Base-by-base conservation (phyloP, 352 stramenopile species). In the Globisporangium cederbergense region DNA sequence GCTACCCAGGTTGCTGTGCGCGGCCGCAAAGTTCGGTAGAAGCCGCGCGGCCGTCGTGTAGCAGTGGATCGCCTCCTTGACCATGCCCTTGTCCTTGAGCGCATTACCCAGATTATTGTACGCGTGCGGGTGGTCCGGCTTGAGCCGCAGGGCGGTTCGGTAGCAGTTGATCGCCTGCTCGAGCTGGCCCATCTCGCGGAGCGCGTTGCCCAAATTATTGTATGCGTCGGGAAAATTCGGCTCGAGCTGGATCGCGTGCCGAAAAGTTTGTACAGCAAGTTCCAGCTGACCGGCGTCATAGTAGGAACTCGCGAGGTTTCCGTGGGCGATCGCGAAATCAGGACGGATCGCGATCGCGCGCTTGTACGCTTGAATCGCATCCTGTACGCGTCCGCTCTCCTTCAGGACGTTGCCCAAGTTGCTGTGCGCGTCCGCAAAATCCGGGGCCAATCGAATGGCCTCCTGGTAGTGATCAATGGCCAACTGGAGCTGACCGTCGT, bases 101-200 rank as follows among this genome's bases (percentile, higher is more conserved):
- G 88, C 82, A 65, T 97, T 97, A 32, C 90, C 93, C n/a, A 98
- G 56, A 60, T 97, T 98, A 78, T 98, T 98, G 77, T 98, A 98
- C 7, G 92, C 91, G 66, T 98, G 91, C 10, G 91, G 88, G 67
- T 98, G 92, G 73, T 98, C 91, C 0, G 92, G 85, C 64, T 97
- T 97, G 28, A 98, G 75, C 32, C 89, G 76, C 50, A 98, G 71
- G 34, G 91, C 91, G 25, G 87, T 95, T 22, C 88, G 79, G 72
- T 98, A 98, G 71, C 88, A 96, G 51, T 77, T 82, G 18, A 97
- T 86, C 6, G 83, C 75, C 43, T 91, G 83, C 47, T 93, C 85
- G 22, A 93, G 70, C 51, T 96, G 81, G 5, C 82, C 86, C 45
- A 91, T 78, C 52, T 97, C 91, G 10, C 90, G 79, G 45, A 98